Evolutionary conservation across 2,329 filamentous ascomycete species (phyloP).

Genomic region (Boeremia exigua): DNA sequence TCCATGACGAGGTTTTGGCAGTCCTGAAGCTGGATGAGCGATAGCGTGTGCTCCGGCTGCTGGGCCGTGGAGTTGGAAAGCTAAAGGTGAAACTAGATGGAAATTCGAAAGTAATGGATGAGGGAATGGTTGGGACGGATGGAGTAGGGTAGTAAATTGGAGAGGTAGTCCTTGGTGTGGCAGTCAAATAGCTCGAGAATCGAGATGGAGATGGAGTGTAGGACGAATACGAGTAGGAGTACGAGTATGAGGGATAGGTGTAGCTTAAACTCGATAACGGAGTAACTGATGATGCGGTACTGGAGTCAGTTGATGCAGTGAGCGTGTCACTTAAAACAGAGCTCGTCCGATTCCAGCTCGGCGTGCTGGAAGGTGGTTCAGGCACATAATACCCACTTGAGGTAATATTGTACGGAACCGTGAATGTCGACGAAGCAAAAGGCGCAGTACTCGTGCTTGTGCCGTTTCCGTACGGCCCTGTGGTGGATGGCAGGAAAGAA

Average conservation of each 20-base stretch:
- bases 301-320: conserved; percentile 3
- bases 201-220: neutral
- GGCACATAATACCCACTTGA: conserved; percentile 12
- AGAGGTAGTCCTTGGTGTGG: neutral
- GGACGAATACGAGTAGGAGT: neutral
- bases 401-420: neutral
- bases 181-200: neutral
- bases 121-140: neutral
- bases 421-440: neutral
- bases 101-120: conserved; percentile 8
- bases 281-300: neutral
- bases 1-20: neutral
- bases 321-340: conserved; percentile 1
- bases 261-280: neutral
- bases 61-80: neutral
- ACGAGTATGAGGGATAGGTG: neutral
- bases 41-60: neutral
- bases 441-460: neutral
- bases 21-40: neutral
- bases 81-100: conserved; percentile 2
- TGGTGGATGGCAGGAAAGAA: conserved; percentile 4
- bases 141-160: neutral
- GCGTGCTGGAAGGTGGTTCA: neutral
- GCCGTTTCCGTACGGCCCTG: conserved; percentile 9
- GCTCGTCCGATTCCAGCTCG: conserved; percentile 4